Evolutionary conservation across 2,329 filamentous ascomycete genomes (phyloP).

Genomic region (Verticillium zaregamsianum): DNA sequence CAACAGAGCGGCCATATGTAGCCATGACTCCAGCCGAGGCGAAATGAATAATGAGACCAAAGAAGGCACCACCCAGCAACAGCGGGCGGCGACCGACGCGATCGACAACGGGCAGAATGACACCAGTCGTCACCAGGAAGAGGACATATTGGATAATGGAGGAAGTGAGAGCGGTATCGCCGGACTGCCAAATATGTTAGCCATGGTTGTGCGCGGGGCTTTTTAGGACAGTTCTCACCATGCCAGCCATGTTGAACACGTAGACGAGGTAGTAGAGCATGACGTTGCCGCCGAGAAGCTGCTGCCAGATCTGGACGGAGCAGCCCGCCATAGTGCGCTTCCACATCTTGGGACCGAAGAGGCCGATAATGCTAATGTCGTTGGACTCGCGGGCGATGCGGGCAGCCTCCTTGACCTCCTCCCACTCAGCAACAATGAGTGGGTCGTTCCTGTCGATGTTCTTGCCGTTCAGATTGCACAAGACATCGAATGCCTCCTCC

Average conservation of each 20-base stretch:
- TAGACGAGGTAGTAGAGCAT: slow-evolving; percentile 60
- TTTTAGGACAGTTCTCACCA: slow-evolving; percentile 19
- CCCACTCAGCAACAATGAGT: slow-evolving; percentile 52
- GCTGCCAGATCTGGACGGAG: slow-evolving; percentile 52
- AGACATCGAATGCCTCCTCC: slow-evolving; percentile 57
- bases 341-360: slow-evolving; percentile 44
- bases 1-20: slow-evolving; percentile 37
- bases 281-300: slow-evolving; percentile 53
- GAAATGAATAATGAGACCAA: slow-evolving; percentile 43
- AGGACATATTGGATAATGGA: slow-evolving; percentile 53
- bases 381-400: slow-evolving; percentile 30
- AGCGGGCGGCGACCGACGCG: slow-evolving; percentile 42
- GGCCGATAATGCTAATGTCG: slow-evolving; percentile 32
- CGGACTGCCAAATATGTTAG: slow-evolving; percentile 10
- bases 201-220: background rate
- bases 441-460: slow-evolving; percentile 49
- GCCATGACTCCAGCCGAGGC: slow-evolving; percentile 47
- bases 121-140: slow-evolving; percentile 47
- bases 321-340: slow-evolving; percentile 47
- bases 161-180: slow-evolving; percentile 35
- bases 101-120: slow-evolving; percentile 45
- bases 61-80: slow-evolving; percentile 39
- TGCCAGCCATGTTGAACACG: slow-evolving; percentile 57
- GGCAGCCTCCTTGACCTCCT: slow-evolving; percentile 43
- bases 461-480: slow-evolving; percentile 54